Percentiles rank a stretch among this genome's conserved stretches.
Conservation (phyloP, 1,284 basidiomycete genomes). For the Amylostereum areolatum region DNA sequence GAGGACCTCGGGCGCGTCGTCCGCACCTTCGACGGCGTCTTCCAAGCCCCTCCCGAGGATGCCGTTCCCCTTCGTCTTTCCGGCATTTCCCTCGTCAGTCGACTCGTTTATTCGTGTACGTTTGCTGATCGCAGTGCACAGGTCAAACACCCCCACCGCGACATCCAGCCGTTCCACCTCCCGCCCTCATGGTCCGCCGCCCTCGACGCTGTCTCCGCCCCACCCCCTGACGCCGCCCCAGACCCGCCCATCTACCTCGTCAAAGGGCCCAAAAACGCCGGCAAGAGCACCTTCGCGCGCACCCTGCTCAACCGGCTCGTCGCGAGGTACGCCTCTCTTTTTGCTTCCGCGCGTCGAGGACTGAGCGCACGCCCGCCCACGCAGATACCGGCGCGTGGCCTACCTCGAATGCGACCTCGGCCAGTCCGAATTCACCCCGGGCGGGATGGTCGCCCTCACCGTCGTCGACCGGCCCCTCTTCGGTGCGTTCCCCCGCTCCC, state of each 20-base stretch:
- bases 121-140: background rate
- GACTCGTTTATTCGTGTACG: background rate
- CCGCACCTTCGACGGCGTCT: conserved; percentile 53
- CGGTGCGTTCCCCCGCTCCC: conserved; percentile 39
- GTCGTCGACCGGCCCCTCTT: conserved; percentile 64
- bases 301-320: conserved; percentile 72
- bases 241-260: conserved; percentile 47
- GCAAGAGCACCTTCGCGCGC: conserved; percentile 86
- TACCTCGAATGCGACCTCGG: conserved; percentile 92
- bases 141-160: background rate
- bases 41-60: conserved; percentile 33
- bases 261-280: conserved; percentile 81
- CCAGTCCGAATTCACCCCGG: conserved; percentile 90
- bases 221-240: conserved; percentile 4
- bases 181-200: background rate
- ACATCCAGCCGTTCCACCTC: conserved; percentile 2
- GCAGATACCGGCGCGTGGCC: conserved; percentile 72
- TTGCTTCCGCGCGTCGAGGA: too few relatives aligned
- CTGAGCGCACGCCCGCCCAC: too few relatives aligned
- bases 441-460: conserved; percentile 80
- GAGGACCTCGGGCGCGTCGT: conserved; percentile 62
- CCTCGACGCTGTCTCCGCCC: background rate
- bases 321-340: conserved; percentile 29
- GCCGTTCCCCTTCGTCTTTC: conserved; percentile 35
- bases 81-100: conserved; percentile 52